These are phyloP conservation scores for Diutina ranongensis DNA, from an alignment of 1,139 yeast species.

Conservation along the genomic window DNA sequence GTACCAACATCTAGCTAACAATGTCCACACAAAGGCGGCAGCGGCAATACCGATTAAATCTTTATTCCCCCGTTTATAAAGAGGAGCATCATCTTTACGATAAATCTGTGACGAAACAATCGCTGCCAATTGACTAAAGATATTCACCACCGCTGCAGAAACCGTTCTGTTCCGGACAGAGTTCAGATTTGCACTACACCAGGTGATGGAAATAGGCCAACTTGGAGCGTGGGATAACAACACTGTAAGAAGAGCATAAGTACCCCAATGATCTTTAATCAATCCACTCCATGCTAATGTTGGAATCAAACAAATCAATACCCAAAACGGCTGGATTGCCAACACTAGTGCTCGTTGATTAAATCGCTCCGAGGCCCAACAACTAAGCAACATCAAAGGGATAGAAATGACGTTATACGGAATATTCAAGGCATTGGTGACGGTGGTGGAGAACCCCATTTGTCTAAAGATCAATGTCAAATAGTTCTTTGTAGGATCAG, in stretches of 20 bases:
- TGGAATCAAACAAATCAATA: neutral
- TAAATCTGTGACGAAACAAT: constrained; percentile 10
- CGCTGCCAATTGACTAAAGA: constrained; percentile 14
- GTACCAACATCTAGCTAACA: constrained; percentile 25
- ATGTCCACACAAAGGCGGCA: constrained; percentile 7
- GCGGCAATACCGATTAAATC: constrained; percentile 8
- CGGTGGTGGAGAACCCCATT: constrained; percentile 5
- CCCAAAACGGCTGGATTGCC: constrained; percentile 4
- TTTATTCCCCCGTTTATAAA: constrained; percentile 3
- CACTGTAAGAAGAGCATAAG: neutral
- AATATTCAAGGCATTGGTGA: constrained; percentile 3
- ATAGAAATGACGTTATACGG: neutral
- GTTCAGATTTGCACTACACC: constrained; percentile 15
- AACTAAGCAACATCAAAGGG: neutral
- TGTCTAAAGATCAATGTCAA: neutral
- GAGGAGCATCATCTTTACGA: constrained; percentile 2
- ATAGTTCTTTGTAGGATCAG: neutral
- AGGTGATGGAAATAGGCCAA: constrained; percentile 14
- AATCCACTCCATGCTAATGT: neutral
- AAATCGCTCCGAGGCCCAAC: neutral
- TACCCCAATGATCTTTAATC: constrained; percentile 1
- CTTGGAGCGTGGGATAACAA: neutral
- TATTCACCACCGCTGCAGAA: constrained; percentile 16
- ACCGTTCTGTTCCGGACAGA: constrained; percentile 15
- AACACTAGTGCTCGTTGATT: neutral